Evolutionary conservation across 805 yeast species (phyloP).

Genomic region (Pichia scutulata): DNA sequence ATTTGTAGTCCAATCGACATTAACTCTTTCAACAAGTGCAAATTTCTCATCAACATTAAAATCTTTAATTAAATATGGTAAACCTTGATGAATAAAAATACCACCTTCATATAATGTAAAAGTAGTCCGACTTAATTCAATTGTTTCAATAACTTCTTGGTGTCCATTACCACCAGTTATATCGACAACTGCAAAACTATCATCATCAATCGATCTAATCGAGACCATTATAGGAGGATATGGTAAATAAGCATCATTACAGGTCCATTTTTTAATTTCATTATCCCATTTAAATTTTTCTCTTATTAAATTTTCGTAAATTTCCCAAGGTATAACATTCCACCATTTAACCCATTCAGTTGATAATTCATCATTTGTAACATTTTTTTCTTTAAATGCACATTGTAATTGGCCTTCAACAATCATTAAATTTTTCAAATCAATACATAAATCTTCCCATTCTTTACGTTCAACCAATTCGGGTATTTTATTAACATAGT

Average conservation of each 20-base stretch:
- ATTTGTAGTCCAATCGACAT: conserved; percentile 88
- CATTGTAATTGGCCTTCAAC: conserved; percentile 85
- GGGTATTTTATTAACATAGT: conserved; percentile 64
- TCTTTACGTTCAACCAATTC: conserved; percentile 41
- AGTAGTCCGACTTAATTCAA: conserved; percentile 82
- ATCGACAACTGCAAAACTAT: conserved; percentile 82
- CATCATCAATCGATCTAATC: conserved; percentile 77
- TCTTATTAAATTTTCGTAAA: conserved; percentile 17
- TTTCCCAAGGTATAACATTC: conserved; percentile 13
- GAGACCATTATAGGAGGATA: conserved; percentile 76
- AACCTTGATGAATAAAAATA: conserved; percentile 89
- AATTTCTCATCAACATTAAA: conserved; percentile 69
- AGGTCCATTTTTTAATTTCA: conserved; percentile 42
- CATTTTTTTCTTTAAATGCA: conserved; percentile 61
- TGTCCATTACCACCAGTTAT: conserved; percentile 67
- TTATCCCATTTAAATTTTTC: conserved; percentile 35
- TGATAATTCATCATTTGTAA: conserved; percentile 33
- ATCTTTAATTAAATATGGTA: conserved; percentile 78
- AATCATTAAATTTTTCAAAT: conserved; percentile 53
- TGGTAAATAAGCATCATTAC: conserved; percentile 57
- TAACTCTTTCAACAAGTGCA: conserved; percentile 82
- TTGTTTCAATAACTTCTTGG: conserved; percentile 75
- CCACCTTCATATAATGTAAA: conserved; percentile 91
- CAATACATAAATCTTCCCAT: conserved; percentile 52
- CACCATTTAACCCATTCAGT: conserved; percentile 15